A percentile compares a stretch with the other conserved stretches of the same genome.
Evolutionary conservation across 2,329 filamentous ascomycete genomes (phyloP).

Genomic region (Bipolaris zeicola): DNA sequence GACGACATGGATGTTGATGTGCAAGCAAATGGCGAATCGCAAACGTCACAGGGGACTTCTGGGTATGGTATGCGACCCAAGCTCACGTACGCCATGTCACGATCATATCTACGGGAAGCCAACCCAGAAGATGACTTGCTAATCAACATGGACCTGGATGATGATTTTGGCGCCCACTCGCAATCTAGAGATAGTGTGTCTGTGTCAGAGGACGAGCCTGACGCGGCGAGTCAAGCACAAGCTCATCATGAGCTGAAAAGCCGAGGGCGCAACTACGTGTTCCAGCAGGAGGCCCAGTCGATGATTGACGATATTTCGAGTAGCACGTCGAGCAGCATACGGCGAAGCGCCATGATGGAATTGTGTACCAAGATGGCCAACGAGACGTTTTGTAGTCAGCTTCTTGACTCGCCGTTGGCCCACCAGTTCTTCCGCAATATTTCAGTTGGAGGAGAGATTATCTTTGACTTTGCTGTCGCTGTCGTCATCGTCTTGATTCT

Average conservation of each 20-base stretch:
- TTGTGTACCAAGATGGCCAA: slow-evolving; percentile 61
- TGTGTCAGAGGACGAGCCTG: slow-evolving; percentile 53
- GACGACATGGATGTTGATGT: slow-evolving; percentile 32
- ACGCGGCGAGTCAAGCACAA: slow-evolving; percentile 51
- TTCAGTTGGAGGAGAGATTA: slow-evolving; percentile 50
- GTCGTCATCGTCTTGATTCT: slow-evolving; percentile 68
- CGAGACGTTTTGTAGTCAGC: slow-evolving; percentile 69
- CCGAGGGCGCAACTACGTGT: slow-evolving; percentile 62
- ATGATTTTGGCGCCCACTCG: slow-evolving; percentile 26
- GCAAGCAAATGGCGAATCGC: slow-evolving; percentile 27
- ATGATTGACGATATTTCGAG: slow-evolving; percentile 65
- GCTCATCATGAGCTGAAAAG: slow-evolving; percentile 67
- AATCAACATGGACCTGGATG: slow-evolving; percentile 43
- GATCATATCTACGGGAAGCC: slow-evolving; percentile 64
- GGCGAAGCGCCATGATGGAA: slow-evolving; percentile 61
- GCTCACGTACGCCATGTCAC: slow-evolving; percentile 64
- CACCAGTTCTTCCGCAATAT: slow-evolving; percentile 69
- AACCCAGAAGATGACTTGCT: slow-evolving; percentile 49
- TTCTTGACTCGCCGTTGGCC: slow-evolving; percentile 75
- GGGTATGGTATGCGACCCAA: slow-evolving; percentile 44
- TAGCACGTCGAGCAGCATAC: slow-evolving; percentile 47
- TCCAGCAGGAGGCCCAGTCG: slow-evolving; percentile 60
- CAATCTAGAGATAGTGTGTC: slow-evolving; percentile 22
- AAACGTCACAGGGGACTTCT: slow-evolving; percentile 32
- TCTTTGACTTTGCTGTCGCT: slow-evolving; percentile 66